Base-by-base conservation (phyloP, 768 basidiomycete species). In the Boletus sensibilis region DNA sequence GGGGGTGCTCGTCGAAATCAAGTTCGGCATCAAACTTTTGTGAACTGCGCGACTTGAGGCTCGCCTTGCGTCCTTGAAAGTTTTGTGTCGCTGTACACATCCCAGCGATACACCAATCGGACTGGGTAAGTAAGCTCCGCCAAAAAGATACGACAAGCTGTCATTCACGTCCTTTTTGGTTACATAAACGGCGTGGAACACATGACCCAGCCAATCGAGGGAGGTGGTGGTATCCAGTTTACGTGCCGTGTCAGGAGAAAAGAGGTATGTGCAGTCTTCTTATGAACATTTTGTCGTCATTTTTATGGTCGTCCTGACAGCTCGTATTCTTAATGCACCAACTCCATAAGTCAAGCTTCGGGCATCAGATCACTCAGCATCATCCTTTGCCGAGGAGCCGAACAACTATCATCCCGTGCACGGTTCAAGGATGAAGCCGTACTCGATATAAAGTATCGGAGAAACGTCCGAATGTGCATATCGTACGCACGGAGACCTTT, bases 361-460 rank as follows among this genome's bases (percentile, higher is more conserved):
- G n/a, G 23, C 8, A 9, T 21, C n/a, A 27, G 11, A 33, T 50
- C 48, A 53, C 35, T 58, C 61, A 52, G 41, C 46, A 5, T 16
- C 23, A 3, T 21, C 16, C 8, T 16, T 20, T 2, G 37, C 52
- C 18, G 33, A 31, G 9, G 40, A 16, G n/a, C 46, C 50, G 52
- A 40, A 6, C 5, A 13, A 31, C 13, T 27, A 1, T 27, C n/a
- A 18, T 44, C 31, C 42, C 33, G 38, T n/a, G 51, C 44, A 34
- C 51, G 57, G 64, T 38, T 48, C 57, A 58, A 60, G 33, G 46
- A 52, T 68, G 53, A 58, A 52, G 49, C 60, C 52, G 52, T 43
- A 6, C 39, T 23, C 27, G 7, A 41, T 60, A 67, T 60, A 57
- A 44, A 49, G 8, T 40, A 56, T 47, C 42, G 39, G 52, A 45